These are phyloP conservation scores for Fusarium sp. DNA, from an alignment of 2,329 filamentous ascomycete species.

Conservation along the genomic window DNA sequence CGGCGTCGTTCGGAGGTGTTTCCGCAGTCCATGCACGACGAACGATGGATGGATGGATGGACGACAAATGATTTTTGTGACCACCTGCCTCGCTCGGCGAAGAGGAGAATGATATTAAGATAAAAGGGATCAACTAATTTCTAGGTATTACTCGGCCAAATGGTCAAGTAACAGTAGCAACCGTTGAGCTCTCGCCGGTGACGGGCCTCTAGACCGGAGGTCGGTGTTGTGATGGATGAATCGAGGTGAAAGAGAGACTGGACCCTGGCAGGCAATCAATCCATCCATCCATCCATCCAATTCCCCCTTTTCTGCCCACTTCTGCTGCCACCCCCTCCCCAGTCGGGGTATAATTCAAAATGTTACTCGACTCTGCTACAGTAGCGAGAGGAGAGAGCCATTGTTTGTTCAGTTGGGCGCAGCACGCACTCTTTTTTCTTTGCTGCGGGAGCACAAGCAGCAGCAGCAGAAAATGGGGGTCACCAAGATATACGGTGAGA, in stretches of 20 bases:
- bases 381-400: not conserved
- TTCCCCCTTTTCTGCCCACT: slow-evolving; percentile 36
- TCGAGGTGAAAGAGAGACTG: slow-evolving; percentile 13
- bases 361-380: slow-evolving; percentile 2
- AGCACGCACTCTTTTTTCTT: not conserved
- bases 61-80: not conserved
- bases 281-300: slow-evolving; percentile 24
- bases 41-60: not conserved
- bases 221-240: slow-evolving; percentile 26
- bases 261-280: slow-evolving; percentile 31
- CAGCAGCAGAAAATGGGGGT: not conserved
- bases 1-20: slow-evolving; percentile 24
- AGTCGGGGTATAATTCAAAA: not conserved
- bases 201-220: slow-evolving; percentile 8
- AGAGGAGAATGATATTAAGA: slow-evolving; percentile 10
- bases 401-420: not conserved
- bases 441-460: slow-evolving; percentile 30
- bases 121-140: slow-evolving; percentile 25
- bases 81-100: slow-evolving; percentile 21
- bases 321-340: slow-evolving; percentile 26
- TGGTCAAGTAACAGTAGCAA: not conserved
- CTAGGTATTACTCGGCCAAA: slow-evolving; percentile 13
- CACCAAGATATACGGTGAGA: not conserved
- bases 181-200: slow-evolving; percentile 4
- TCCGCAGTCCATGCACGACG: slow-evolving; percentile 19